Conservation (phyloP, 352 stramenopile genomes). For the Pythium aphanidermatum region DNA sequence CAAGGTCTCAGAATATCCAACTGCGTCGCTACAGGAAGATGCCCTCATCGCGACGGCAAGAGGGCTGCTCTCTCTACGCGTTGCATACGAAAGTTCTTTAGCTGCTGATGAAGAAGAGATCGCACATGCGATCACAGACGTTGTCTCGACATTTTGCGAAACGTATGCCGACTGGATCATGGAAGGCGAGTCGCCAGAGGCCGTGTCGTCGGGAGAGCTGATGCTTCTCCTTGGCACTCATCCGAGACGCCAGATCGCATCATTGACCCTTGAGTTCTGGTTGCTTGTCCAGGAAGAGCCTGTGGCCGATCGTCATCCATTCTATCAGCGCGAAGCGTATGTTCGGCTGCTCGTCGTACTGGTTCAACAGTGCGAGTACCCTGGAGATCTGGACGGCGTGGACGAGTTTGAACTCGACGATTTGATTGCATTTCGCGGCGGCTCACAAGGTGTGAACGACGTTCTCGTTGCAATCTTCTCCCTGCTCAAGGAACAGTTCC, state of each 20-base stretch:
- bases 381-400: constrained; percentile 32
- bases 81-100: constrained; percentile 44
- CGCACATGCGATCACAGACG: constrained; percentile 50
- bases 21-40: constrained; percentile 31
- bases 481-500: constrained; percentile 42
- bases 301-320: constrained; percentile 41
- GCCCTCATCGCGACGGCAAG: constrained; percentile 36
- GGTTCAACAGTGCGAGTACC: constrained; percentile 50
- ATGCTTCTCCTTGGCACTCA: constrained; percentile 56
- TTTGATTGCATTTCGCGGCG: constrained; percentile 45
- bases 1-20: constrained; percentile 51
- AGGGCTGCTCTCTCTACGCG: constrained; percentile 37
- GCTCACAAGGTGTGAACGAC: constrained; percentile 52
- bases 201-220: constrained; percentile 34
- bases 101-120: constrained; percentile 44
- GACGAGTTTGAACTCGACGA: constrained; percentile 66
- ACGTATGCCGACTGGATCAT: constrained; percentile 70
- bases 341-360: constrained; percentile 50
- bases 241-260: constrained; percentile 63
- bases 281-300: constrained; percentile 60
- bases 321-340: constrained; percentile 55
- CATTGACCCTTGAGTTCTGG: constrained; percentile 72
- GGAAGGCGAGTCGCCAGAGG: constrained; percentile 32
- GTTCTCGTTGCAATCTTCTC: constrained; percentile 49
- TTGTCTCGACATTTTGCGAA: constrained; percentile 63